Conservation (phyloP, 768 basidiomycete species). For the Rhodotorula toruloides region DNA sequence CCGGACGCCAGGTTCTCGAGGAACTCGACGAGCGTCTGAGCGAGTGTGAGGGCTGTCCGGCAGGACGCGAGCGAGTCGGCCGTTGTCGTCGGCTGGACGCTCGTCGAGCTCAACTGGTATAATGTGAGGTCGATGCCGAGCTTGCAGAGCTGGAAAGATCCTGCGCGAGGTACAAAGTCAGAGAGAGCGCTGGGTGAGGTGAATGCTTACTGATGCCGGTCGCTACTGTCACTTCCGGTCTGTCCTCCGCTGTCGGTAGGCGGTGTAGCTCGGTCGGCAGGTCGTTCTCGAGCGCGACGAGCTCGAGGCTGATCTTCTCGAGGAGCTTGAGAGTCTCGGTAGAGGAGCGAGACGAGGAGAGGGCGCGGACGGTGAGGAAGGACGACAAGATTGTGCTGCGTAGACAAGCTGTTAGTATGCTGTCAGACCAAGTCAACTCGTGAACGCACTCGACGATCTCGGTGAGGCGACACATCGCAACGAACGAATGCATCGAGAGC, state of each 20-base stretch:
- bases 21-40: constrained; percentile 4
- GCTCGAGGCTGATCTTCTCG: background rate
- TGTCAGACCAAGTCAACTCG: background rate
- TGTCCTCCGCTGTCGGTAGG: background rate
- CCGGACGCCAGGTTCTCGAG: background rate
- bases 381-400: background rate
- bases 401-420: background rate
- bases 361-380: constrained; percentile 7
- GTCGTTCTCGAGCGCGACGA: background rate
- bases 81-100: background rate
- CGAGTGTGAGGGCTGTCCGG: background rate
- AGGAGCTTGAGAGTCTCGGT: background rate
- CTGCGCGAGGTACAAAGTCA: constrained; percentile 1
- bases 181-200: background rate
- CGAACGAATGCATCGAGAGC: constrained; percentile 24
- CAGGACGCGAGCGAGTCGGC: background rate
- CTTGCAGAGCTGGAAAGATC: constrained; percentile 14
- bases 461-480: constrained; percentile 22
- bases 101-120: background rate
- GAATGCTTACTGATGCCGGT: background rate
- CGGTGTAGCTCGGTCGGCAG: background rate
- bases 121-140: background rate
- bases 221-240: fast-evolving
- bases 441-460: constrained; percentile 21
- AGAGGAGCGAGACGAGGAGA: background rate